Base-by-base conservation (phyloP, 1,284 basidiomycete species). In the Cystobasidium slooffiae region DNA sequence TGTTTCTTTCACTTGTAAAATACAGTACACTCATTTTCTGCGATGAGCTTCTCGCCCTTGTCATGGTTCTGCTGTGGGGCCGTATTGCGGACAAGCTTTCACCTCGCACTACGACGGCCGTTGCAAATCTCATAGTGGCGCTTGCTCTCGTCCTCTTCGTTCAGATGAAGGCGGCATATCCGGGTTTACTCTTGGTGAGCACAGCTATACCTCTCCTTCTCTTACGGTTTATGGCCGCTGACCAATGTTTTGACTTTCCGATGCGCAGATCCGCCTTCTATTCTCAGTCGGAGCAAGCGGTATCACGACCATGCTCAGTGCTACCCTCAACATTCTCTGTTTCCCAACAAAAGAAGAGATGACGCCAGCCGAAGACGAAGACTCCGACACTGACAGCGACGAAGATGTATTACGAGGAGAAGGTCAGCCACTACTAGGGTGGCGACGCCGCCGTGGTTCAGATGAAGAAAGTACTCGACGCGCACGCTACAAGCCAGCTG, bases 1-100 rank as follows among this genome's bases (percentile, higher is more conserved):
- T 9, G 8, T 39, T 31, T 59, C 9, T 24, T 31, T 9, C 9
- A 5, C n/a, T 51, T 53, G 16, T n/a, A 2, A 49, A 8, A 4
- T 49, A 12, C 46, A 73, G 70, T 20, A 65, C 70, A 3, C 51
- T 78, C 8, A 73, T 79, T 59, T 66, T 78, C 58, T 76, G 75
- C 9, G 78, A 79, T 53, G 78, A 79, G 52, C 59, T 78, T 39
- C 73, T 76, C 12, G 75, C 76, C 7, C 63, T 79, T 1, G 44
- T 37, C 2, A 24, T 65, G 6, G 76, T 76, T 56, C 61, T 77
- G 22, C 68, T 77, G 12, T 73, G 74, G 63, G 78, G 78, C 2
- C 24, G 55, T 0, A 3, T 75, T 8, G 62, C 65, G 7, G 78
- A 77, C 43, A 44, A 39, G 8, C 16, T 55, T 24, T 75, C 75